Conservation (phyloP, 1,284 basidiomycete genomes). For the Moesziomyces sp. region DNA sequence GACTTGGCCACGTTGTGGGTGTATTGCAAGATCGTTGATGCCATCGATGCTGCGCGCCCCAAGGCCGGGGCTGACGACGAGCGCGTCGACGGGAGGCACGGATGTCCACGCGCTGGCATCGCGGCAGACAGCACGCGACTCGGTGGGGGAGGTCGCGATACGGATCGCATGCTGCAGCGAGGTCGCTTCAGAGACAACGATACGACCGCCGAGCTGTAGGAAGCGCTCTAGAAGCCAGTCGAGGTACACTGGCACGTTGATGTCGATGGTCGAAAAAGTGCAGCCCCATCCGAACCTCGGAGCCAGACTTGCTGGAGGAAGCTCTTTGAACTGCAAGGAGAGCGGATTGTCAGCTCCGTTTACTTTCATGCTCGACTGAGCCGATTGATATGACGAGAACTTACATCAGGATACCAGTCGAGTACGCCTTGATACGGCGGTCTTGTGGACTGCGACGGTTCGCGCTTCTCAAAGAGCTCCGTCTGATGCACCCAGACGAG, state of each 20-base stretch:
- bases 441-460: not conserved
- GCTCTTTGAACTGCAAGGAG: conserved; percentile 21
- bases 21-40: conserved; percentile 32
- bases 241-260: conserved; percentile 59
- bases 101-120: not conserved
- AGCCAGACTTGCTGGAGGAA: conserved; percentile 19
- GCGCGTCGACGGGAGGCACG: conserved; percentile 4
- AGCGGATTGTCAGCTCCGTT: not conserved
- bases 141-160: conserved; percentile 1
- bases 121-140: not conserved
- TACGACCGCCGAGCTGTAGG: conserved; percentile 44
- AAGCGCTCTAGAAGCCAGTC: conserved; percentile 41
- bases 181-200: conserved; percentile 20
- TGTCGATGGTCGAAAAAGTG: conserved; percentile 52
- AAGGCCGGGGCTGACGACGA: conserved; percentile 51
- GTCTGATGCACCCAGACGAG: conserved; percentile 59
- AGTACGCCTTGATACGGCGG: conserved; percentile 34
- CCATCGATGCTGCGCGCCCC: conserved; percentile 45
- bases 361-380: not conserved
- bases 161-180: conserved; percentile 15
- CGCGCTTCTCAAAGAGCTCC: conserved; percentile 35
- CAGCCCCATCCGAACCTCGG: conserved; percentile 31
- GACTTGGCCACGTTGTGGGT: conserved; percentile 58
- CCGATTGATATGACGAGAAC: not conserved
- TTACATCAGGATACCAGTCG: conserved; percentile 58